Percentiles rank a stretch among this genome's conserved stretches.
phyloP scores from a whole-genome alignment of 352 stramenopile species.

The Pythium brachiatum region DNA sequence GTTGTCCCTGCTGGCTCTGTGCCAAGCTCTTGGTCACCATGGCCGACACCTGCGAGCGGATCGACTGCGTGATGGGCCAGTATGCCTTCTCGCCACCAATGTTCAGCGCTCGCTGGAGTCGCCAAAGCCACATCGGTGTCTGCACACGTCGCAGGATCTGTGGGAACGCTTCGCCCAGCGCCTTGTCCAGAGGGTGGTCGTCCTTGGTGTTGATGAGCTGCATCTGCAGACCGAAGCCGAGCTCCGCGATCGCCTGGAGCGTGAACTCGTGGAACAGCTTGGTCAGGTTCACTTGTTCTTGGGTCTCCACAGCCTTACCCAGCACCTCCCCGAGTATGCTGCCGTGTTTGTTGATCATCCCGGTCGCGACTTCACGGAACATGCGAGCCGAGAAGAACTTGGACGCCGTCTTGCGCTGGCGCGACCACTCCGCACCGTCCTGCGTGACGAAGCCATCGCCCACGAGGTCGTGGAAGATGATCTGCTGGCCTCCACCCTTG shows the following conservation, averaged over 20 bases:
- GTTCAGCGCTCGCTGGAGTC: conserved; percentile 14
- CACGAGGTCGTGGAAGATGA: conserved; percentile 14
- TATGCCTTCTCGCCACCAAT: conserved; percentile 14
- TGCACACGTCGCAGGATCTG: conserved; percentile 17
- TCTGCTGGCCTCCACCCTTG: conserved; percentile 11
- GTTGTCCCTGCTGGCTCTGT: background rate
- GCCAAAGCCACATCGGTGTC: conserved; percentile 19
- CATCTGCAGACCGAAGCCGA: conserved; percentile 26
- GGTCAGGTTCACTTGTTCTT: conserved; percentile 15
- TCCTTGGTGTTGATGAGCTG: conserved; percentile 9
- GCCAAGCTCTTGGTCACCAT: conserved; percentile 16
- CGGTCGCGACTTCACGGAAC: conserved; percentile 7
- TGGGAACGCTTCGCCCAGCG: conserved; percentile 3
- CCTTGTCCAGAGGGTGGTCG: conserved; percentile 12
- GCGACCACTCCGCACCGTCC: conserved; percentile 19
- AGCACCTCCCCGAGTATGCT: conserved; percentile 3
- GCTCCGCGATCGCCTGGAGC: conserved; percentile 27
- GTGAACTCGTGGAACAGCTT: conserved; percentile 25
- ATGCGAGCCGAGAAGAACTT: conserved; percentile 18
- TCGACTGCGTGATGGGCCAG: conserved; percentile 3
- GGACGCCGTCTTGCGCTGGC: conserved; percentile 19
- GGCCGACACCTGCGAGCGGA: conserved; percentile 11
- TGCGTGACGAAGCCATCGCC: conserved; percentile 19
- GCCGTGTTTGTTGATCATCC: conserved; percentile 19
- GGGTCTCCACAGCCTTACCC: background rate